Evolutionary conservation across 2,329 filamentous ascomycete genomes (phyloP), one percentile per base, ranked within the genome.

Genomic region (Knoxdaviesia proteae): DNA sequence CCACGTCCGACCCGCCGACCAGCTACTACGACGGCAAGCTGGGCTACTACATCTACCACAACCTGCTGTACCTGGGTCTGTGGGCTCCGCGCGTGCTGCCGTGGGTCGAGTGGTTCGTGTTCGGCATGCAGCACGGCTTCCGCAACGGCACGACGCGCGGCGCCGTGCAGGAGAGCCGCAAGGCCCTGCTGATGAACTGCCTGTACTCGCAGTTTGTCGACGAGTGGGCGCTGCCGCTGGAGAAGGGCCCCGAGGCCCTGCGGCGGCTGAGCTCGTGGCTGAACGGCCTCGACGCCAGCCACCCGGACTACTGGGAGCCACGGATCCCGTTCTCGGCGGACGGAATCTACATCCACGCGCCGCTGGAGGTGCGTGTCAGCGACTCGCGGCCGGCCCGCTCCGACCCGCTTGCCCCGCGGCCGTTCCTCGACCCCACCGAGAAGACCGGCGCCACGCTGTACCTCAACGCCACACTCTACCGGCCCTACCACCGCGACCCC

Each of bases 131-230:
- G 59, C 96, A 94, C 57, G 88, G 88, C 42, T 94, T 94, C 67
- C 66, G 66, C 34, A 72, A 83, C 47, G 76, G 75, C 41, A 69
- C 68, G 3, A 68, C 69, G 42, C 80, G 75, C 36, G 67, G 69
- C n/a, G 88, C 80, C 5, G 73, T 94, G 11, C 81, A 94, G 58
- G 76, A 80, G 29, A 81, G 80, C 48, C 75, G 80, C 46, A 66
- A 79, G 48, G 88, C 86, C 8, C 71, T 96, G 39, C 68, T 94
- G 42, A 88, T 98, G 82, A 90, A 98, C 63, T 98, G 90, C 54
- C 71, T 96, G 5, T 98, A 94, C 65, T 88, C 82, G n/a, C 90
- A 98, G 56, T 94, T 84, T 52, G 90, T 98, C 49, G 94, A 98
- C 58, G 90, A 98, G 58, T 98, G 90, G 90, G 88, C 88, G 0